A percentile compares a stretch with the other conserved stretches of the same genome.
These are phyloP conservation scores for Neofusicoccum umdonicola DNA, from an alignment of 2,329 filamentous ascomycete species.

Conservation along the genomic window DNA sequence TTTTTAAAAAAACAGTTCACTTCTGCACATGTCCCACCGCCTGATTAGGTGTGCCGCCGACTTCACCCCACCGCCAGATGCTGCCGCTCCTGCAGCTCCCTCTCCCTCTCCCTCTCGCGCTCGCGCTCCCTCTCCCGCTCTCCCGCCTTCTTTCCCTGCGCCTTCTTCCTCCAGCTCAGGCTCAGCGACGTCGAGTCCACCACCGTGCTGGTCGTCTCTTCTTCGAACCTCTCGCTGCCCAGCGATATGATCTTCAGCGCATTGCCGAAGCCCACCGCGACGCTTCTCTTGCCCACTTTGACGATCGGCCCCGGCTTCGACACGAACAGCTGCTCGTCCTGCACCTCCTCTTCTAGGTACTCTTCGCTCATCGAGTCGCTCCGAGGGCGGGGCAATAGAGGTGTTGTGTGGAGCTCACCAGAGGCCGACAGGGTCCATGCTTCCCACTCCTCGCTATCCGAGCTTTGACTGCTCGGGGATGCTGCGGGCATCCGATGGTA, in stretches of 20 bases:
- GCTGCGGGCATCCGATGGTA: not conserved
- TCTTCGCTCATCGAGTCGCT: slow-evolving; percentile 15
- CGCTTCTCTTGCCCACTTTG: slow-evolving; percentile 60
- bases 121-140: slow-evolving; percentile 4
- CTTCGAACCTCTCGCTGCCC: slow-evolving; percentile 64
- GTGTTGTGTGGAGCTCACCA: slow-evolving; percentile 45
- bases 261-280: slow-evolving; percentile 71
- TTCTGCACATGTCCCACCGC: not conserved
- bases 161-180: slow-evolving; percentile 16
- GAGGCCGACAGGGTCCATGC: slow-evolving; percentile 51
- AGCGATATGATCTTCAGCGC: slow-evolving; percentile 68
- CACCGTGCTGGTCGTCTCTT: slow-evolving; percentile 13
- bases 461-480: not conserved
- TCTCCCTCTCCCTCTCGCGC: not conserved
- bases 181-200: slow-evolving; percentile 8
- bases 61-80: slow-evolving; percentile 10
- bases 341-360: slow-evolving; percentile 40
- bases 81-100: not conserved
- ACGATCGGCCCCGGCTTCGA: slow-evolving; percentile 64
- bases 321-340: slow-evolving; percentile 61
- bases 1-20: not conserved
- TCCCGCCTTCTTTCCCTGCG: slow-evolving; percentile 7
- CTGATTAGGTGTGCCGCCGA: not conserved
- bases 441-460: slow-evolving; percentile 48
- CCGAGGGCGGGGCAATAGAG: slow-evolving; percentile 27